Conservation (phyloP, 148 eudicot genomes). For the Linanthus parryae region DNA sequence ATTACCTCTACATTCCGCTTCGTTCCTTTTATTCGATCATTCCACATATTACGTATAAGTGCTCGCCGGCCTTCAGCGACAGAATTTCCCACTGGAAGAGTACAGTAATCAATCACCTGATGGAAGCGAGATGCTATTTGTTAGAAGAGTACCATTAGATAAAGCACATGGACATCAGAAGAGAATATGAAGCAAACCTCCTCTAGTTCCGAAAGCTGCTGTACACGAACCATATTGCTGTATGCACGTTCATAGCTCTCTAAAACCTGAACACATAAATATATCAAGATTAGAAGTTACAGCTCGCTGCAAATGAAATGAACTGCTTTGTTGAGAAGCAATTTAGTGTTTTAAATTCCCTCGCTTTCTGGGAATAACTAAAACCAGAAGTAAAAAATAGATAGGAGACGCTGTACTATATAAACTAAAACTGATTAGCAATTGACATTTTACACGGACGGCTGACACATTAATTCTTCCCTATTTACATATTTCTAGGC, state of each 20-base stretch:
- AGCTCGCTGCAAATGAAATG: no score
- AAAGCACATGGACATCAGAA: not conserved
- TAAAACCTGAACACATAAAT: constrained; percentile 48
- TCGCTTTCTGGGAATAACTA: no score
- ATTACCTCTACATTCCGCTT: constrained; percentile 91
- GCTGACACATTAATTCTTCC: no score
- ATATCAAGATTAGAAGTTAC: not conserved
- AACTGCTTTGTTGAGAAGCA: no score
- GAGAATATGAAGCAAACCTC: constrained; percentile 44
- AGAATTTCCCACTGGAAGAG: constrained; percentile 66
- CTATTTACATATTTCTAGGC: no score
- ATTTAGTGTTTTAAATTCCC: no score
- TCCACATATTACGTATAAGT: constrained; percentile 97
- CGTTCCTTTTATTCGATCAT: constrained; percentile 86
- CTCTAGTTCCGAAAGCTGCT: constrained; percentile 93
- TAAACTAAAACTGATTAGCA: no score
- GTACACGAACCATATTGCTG: constrained; percentile 98
- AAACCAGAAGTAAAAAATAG: no score
- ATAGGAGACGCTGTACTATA: no score
- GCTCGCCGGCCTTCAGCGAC: constrained; percentile 87
- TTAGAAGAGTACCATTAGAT: constrained; percentile 3
- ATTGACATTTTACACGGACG: no score
- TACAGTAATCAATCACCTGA: constrained; percentile 94
- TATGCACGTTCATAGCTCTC: constrained; percentile 99
- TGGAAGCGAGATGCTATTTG: not conserved